Evolutionary conservation across 495 filamentous ascomycete species (phyloP), one percentile per base, ranked within the genome.

Genomic region (Usnea hakonensis): DNA sequence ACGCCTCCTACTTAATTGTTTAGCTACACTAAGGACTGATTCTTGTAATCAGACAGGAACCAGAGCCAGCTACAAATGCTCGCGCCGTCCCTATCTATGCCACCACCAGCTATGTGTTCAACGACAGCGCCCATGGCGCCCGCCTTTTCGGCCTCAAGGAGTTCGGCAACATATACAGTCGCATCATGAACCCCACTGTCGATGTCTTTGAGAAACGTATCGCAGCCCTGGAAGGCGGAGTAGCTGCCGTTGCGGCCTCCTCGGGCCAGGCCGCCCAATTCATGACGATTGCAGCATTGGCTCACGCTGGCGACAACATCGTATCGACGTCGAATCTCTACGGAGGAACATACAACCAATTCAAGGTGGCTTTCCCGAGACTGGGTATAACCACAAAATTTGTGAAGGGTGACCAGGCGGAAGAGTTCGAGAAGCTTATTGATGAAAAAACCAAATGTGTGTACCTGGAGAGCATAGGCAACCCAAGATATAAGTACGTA

Each of bases 191-290:
- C 74, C 94, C 94, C 3, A 98, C 94, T 8, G 90, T 96, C 62
- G 95, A 97, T 76, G 95, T 97, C 48, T 94, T 97, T 64, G 94
- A 98, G 76, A 97, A 97, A 80, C 86, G 94, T 57, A 89, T 97
- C 48, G 94, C 95, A 17, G 95, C 94, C 17, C 85, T 98, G 26
- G 94, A 98, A 75, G 94, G 94, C 16, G 94, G 94, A 59, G 86
- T 91, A 33, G 94, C 94, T 4, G 94, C 94, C 19, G 79, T 97
- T 19, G 94, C 92, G 3, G 84, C 93, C 30, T 82, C 90, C 3
- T 97, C 94, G 3, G 94, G 94, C 58, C 95, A 97, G 75, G 83
- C 90, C 2, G 94, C 94, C 11, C 95, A 97, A 69, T 97, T 98
- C 82, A 85, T 97, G 85, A 79, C 93, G 17, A 87, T 98, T 67